Evolutionary conservation across 805 yeast species (phyloP), one percentile per base, ranked within the genome.

Genomic region (Yarrowia osloensis): DNA sequence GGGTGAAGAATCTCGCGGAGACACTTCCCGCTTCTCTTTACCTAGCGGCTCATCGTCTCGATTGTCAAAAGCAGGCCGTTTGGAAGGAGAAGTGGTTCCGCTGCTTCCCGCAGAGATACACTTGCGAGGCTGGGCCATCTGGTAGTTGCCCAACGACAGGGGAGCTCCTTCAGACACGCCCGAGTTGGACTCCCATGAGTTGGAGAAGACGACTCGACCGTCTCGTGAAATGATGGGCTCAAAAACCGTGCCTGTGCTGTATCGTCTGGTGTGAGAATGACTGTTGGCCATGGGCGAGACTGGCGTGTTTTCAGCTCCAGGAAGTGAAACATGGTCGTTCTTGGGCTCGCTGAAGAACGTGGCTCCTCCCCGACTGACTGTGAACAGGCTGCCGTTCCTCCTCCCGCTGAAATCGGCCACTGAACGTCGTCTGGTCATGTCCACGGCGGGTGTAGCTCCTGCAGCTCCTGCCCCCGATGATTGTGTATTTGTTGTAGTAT

Each of bases 171-270:
- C 62, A 37, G 62, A 54, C 17, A 54, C 62, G 11, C 47, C 63
- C 5, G 63, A 39, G 37, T 40, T 40, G 13, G 63, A 57, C 29
- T 57, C 63, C 63, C 63, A 57, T 6, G 63, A 57, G 42, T 39
- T 57, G 12, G 63, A 57, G 7, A 57, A 57, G 33, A 40, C 47
- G 8, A 57, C 49, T 19, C 44, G 11, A 4, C 61, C 61, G 15
- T 57, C 49, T 5, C 49, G 33, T 5, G 37, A 26, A n/a, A 28
- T 39, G 21, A 28, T 12, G 12, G 47, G 63, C 35, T 40, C 49
- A 8, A 57, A 40, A 26, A 57, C 63, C 1, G 63, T 57, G 8
- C 63, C 63, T 1, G 63, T 57, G 9, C 63, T 57, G 31, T 57
- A 57, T 28, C 63, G 26, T 26, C 63, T 17, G 1, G 63, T 57